phyloP scores from a whole-genome alignment of 768 basidiomycete species.

The Pisolithus orientalis region DNA sequence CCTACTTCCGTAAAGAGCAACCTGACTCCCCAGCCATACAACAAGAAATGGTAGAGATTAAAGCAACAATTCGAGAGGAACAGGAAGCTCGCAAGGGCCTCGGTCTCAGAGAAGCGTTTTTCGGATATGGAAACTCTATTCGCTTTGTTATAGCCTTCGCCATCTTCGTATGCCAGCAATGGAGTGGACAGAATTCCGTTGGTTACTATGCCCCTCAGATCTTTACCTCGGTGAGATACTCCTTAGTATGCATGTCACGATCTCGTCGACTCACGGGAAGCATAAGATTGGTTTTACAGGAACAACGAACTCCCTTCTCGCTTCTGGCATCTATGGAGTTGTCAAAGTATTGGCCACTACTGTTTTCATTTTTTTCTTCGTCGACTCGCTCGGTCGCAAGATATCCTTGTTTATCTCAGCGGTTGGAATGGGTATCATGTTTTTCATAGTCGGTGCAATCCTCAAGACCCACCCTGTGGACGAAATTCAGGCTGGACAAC shows the following conservation, averaged over 20 bases:
- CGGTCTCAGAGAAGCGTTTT: neutral
- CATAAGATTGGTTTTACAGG: conserved; percentile 28
- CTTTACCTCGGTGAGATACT: conserved; percentile 26
- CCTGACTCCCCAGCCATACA: neutral
- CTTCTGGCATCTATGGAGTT: conserved; percentile 39
- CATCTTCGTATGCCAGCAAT: conserved; percentile 43
- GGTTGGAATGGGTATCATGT: conserved; percentile 40
- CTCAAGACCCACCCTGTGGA: conserved; percentile 64
- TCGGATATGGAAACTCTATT: conserved; percentile 9
- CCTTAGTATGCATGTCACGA: neutral
- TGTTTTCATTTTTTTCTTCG: conserved; percentile 37
- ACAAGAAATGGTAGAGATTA: conserved; percentile 36
- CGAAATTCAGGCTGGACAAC: conserved; percentile 32
- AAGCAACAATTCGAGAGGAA: conserved; percentile 32
- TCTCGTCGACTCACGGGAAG: neutral
- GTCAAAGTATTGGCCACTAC: conserved; percentile 38
- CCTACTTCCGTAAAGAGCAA: conserved; percentile 27
- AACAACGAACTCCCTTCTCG: conserved; percentile 38
- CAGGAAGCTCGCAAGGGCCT: conserved; percentile 22
- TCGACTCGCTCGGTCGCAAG: conserved; percentile 45
- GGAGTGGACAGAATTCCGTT: conserved; percentile 50
- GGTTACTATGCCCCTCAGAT: conserved; percentile 51
- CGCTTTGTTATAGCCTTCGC: conserved; percentile 41
- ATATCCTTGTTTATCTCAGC: conserved; percentile 43
- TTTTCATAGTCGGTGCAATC: conserved; percentile 82